These are phyloP conservation scores for Diaporthe humulicola DNA, from an alignment of 2,329 filamentous ascomycete species.

Conservation along the genomic window DNA sequence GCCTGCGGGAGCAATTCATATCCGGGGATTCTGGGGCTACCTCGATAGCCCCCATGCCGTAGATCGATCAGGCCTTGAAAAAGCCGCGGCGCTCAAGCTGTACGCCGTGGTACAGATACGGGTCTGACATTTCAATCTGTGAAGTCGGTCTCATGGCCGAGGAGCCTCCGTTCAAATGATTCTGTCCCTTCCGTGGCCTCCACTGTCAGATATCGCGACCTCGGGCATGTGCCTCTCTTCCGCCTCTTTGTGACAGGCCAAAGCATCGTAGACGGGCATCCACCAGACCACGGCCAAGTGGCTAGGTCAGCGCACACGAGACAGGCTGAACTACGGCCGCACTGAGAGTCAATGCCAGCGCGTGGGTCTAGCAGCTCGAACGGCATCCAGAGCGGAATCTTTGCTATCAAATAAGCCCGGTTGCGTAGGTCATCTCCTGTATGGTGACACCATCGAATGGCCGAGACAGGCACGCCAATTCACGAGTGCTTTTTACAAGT, in stretches of 20 bases:
- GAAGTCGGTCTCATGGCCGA: neutral
- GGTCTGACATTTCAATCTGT: constrained; percentile 64
- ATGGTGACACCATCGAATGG: too few relatives aligned
- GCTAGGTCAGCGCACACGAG: neutral
- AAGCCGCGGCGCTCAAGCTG: constrained; percentile 70
- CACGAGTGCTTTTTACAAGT: neutral
- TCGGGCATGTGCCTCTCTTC: neutral
- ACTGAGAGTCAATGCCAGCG: too few relatives aligned
- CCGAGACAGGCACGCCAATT: neutral
- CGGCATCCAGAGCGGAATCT: neutral
- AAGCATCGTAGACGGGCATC: neutral
- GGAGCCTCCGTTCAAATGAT: too few relatives aligned
- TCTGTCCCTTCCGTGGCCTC: neutral
- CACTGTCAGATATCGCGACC: neutral
- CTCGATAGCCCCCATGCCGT: constrained; percentile 69
- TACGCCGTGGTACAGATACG: constrained; percentile 76
- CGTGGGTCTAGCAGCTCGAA: neutral
- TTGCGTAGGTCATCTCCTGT: neutral
- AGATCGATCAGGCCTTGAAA: constrained; percentile 72
- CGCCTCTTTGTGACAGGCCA: neutral
- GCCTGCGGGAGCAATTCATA: constrained; percentile 54
- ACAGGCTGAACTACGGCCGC: neutral
- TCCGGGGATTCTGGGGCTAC: constrained; percentile 69
- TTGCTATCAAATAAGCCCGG: too few relatives aligned
- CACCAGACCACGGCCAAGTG: neutral